These are phyloP conservation scores for Penicillium fimorum DNA, from an alignment of 495 filamentous ascomycete genomes.

Conservation along the genomic window DNA sequence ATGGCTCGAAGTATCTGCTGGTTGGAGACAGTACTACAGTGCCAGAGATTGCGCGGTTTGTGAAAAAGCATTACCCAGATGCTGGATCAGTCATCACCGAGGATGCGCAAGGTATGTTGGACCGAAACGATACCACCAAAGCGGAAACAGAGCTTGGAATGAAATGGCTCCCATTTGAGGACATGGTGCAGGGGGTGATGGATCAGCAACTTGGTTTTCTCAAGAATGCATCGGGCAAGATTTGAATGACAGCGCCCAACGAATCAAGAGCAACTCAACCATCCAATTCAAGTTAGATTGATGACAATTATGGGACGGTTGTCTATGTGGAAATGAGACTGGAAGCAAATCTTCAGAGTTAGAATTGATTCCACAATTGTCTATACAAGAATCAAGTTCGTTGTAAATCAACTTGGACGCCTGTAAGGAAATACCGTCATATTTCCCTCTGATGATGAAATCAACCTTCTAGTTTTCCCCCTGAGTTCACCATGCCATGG, in stretches of 20 bases:
- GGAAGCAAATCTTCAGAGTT: no score
- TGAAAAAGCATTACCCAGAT: slow-evolving; percentile 31
- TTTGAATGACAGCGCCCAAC: no score
- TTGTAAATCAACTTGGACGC: no score
- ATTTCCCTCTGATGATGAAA: no score
- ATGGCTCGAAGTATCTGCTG: slow-evolving; percentile 33
- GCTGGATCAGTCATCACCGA: slow-evolving; percentile 23
- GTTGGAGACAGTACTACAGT: slow-evolving; percentile 21
- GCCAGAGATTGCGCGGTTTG: slow-evolving; percentile 29
- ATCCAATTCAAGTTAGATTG: no score
- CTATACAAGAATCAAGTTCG: no score
- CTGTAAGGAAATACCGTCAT: neutral
- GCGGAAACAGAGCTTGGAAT: slow-evolving; percentile 43
- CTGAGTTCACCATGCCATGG: slow-evolving; percentile 34
- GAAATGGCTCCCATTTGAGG: slow-evolving; percentile 31
- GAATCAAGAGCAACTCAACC: no score
- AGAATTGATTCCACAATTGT: no score
- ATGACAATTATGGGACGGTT: no score
- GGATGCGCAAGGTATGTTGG: slow-evolving; percentile 28
- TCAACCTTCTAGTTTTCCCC: no score
- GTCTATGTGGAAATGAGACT: no score
- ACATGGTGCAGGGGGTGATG: slow-evolving; percentile 34
- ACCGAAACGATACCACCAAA: slow-evolving; percentile 55
- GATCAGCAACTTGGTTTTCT: slow-evolving; percentile 35
- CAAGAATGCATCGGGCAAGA: neutral